Base-by-base conservation (phyloP, 805 yeast genomes). In the Saccharomycopsis sp. region DNA sequence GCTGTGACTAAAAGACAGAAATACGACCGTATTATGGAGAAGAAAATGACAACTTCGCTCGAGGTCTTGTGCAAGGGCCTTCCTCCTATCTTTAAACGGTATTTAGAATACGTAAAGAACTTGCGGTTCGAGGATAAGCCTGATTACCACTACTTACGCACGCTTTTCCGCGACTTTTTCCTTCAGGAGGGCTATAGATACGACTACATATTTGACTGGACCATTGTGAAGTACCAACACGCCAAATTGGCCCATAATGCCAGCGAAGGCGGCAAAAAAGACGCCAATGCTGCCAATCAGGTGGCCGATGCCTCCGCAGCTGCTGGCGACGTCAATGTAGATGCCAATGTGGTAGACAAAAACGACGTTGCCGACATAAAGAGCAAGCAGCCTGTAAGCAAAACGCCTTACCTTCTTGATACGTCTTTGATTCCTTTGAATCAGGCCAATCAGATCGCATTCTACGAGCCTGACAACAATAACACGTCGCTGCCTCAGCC, bases 171-270 rank as follows among this genome's bases (percentile, higher is more conserved):
- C 68, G 97, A 92, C 69, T 78, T 94, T 66, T 90, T 90, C 70
- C 78, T 89, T 63, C 83, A 93, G 64, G 93, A 93, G 71, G 89
- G 89, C 59, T 93, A 90, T 72, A 84, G 86, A 66, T 93, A 92
- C 72, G 98, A 93, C 74, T 93, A 91, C 72, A 84, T 94, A 22
- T 93, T 91, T 73, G 99, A 93, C 74, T 93, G 99, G 99, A 93
- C 97, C 29, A 82, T 91, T 62, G 87, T 85, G 75, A 88, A 87
- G 70, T 86, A 82, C 70, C 87, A 80, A 64, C 76, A 80, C 66
- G 81, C 82, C 64, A 81, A 81, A 34, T 19, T 59, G 25, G 55
- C 52, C 64, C 83, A 81, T 74, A 79, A 62, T 77, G 74, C 58
- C 80, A 75, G 60, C 70, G 69, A 55, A 15, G 56, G 23, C 24